Evolutionary conservation across 352 stramenopile species (phyloP).

Genomic region (Phytophthora hibernalis): DNA sequence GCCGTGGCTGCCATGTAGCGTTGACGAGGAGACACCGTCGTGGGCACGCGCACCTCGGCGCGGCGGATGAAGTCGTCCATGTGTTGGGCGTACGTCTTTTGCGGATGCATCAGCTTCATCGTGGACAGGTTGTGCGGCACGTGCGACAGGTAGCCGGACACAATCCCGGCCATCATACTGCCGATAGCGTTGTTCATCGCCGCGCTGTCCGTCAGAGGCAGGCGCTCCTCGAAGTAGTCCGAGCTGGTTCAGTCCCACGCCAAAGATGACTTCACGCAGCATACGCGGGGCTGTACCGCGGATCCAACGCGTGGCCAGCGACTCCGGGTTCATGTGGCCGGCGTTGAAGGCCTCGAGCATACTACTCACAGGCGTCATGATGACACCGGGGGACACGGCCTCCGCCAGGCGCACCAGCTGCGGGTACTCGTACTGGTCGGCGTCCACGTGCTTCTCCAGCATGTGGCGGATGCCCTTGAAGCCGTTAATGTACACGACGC

Average conservation of each 20-base stretch:
- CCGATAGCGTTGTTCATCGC: constrained; percentile 90
- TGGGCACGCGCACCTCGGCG: constrained; percentile 82
- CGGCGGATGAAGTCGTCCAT: constrained; percentile 89
- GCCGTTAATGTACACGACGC: constrained; percentile 94
- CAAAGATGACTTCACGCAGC: constrained; percentile 94
- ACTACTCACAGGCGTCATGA: constrained; percentile 94
- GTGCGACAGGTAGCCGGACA: constrained; percentile 94
- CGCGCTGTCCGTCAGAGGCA: constrained; percentile 69
- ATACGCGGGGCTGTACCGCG: constrained; percentile 85
- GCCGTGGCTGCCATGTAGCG: constrained; percentile 72
- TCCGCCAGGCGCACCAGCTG: constrained; percentile 79
- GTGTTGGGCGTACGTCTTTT: constrained; percentile 85
- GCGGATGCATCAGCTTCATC: constrained; percentile 94
- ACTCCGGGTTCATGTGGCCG: constrained; percentile 93
- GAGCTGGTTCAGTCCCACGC: constrained; percentile 94
- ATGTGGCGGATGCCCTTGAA: constrained; percentile 92
- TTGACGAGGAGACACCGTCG: constrained; percentile 73
- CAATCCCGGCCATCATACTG: constrained; percentile 88
- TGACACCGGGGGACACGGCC: constrained; percentile 88
- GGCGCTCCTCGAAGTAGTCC: constrained; percentile 94
- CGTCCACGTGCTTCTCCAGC: constrained; percentile 88
- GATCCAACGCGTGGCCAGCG: constrained; percentile 90
- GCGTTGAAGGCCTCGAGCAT: constrained; percentile 94
- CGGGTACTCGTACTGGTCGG: constrained; percentile 85
- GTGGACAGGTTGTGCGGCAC: constrained; percentile 97